These are phyloP conservation scores for Coemansia sp. DNA, from an alignment of 192 early-diverging fungal species.

Conservation along the genomic window DNA sequence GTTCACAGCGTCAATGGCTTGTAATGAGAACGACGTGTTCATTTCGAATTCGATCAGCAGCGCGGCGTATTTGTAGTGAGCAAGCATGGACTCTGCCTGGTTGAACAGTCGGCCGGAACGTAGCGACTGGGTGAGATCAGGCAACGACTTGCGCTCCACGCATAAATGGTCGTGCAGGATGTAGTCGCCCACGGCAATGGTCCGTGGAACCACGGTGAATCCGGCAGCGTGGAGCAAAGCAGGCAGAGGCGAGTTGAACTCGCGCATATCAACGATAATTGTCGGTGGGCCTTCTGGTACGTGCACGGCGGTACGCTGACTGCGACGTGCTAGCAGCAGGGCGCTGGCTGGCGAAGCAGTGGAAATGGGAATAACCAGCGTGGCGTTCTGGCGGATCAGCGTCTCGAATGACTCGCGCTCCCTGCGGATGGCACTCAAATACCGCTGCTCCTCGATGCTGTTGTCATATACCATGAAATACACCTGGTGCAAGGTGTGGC, in stretches of 20 bases:
- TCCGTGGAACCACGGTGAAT: conserved; percentile 78
- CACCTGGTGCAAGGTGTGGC: conserved; percentile 69
- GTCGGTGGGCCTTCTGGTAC: conserved; percentile 4
- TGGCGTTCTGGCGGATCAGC: conserved; percentile 86
- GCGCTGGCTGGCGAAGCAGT: conserved; percentile 25
- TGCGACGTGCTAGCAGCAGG: conserved; percentile 23
- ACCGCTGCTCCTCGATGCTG: conserved; percentile 93
- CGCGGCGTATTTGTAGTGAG: conserved; percentile 77
- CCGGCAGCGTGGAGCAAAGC: conserved; percentile 79
- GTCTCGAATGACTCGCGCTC: conserved; percentile 96
- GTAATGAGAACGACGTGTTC: conserved; percentile 79
- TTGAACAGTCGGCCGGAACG: conserved; percentile 85
- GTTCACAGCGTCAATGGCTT: conserved; percentile 54
- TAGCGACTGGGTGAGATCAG: conserved; percentile 86
- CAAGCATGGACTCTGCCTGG: conserved; percentile 88
- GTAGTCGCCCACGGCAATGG: conserved; percentile 93
- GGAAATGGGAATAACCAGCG: conserved; percentile 52
- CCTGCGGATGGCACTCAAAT: conserved; percentile 77
- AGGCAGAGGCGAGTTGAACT: conserved; percentile 92
- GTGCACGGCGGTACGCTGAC: conserved; percentile 24
- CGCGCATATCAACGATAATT: conserved; percentile 89
- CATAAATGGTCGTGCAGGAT: conserved; percentile 83
- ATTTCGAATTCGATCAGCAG: conserved; percentile 94
- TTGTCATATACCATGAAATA: conserved; percentile 96
- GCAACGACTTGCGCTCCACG: conserved; percentile 91